Evolutionary conservation across 352 stramenopile genomes (phyloP).

Genomic region (Globisporangium radiosum): DNA sequence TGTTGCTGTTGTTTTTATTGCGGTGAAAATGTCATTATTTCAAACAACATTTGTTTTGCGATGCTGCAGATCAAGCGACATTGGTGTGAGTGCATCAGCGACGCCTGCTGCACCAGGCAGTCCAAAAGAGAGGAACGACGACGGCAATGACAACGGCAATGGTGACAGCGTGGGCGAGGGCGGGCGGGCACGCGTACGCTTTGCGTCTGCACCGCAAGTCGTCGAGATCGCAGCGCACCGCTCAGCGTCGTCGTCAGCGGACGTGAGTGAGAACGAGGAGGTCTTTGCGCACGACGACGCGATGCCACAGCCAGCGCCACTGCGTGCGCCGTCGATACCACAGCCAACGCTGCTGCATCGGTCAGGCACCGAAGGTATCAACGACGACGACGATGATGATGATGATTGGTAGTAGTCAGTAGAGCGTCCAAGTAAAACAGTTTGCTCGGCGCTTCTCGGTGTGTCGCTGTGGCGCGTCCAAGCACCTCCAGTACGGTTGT

Average conservation of each 20-base stretch:
- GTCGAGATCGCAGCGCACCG: constrained; percentile 9
- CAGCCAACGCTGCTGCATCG: not conserved
- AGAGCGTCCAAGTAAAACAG: no score
- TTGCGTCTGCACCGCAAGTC: constrained; percentile 5
- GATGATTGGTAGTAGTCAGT: constrained; percentile 10
- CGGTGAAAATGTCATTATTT: no score
- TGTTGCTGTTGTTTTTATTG: no score
- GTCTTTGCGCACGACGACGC: not conserved
- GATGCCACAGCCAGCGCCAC: constrained; percentile 4
- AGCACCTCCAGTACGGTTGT: no score
- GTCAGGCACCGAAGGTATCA: not conserved
- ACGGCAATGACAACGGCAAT: not conserved
- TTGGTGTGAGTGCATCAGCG: not conserved
- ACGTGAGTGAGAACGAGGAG: constrained; percentile 13
- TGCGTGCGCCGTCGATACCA: not conserved
- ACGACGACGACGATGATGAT: constrained; percentile 12
- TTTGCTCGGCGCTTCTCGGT: no score
- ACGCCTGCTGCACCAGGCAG: not conserved
- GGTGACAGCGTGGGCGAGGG: not conserved
- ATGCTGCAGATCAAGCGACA: constrained; percentile 3
- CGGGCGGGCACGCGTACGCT: constrained; percentile 6
- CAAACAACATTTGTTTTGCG: no score
- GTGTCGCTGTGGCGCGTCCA: no score
- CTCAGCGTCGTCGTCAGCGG: not conserved
- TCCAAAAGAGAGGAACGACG: not conserved